phyloP scores from a whole-genome alignment of 2,329 filamentous ascomycete species.

The Cryphonectria naterciae region DNA sequence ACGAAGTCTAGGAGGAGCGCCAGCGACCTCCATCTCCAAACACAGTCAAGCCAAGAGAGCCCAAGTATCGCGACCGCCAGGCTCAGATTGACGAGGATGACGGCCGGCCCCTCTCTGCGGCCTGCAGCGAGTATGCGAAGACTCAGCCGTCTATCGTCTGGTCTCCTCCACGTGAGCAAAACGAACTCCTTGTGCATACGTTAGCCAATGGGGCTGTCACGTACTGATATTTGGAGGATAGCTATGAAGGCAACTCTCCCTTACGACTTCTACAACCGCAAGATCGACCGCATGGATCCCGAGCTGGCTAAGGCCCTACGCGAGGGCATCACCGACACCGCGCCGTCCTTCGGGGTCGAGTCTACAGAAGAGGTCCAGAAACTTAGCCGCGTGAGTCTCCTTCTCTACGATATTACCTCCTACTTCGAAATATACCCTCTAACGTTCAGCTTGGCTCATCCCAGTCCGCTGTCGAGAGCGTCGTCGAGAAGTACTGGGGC shows the following conservation, averaged over 20 bases:
- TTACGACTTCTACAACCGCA: slow-evolving; percentile 31
- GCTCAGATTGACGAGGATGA: slow-evolving; percentile 36
- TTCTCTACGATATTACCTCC: no score
- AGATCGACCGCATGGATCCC: slow-evolving; percentile 41
- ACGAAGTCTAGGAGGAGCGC: slow-evolving; percentile 14
- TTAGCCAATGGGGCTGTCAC: slow-evolving; percentile 26
- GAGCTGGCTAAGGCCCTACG: slow-evolving; percentile 33
- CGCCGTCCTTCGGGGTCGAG: slow-evolving; percentile 23
- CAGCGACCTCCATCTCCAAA: slow-evolving; percentile 27
- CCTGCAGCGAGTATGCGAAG: slow-evolving; percentile 23
- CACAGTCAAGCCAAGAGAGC: slow-evolving; percentile 14
- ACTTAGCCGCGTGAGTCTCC: slow-evolving; percentile 10
- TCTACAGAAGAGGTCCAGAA: slow-evolving; percentile 2
- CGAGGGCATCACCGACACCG: slow-evolving; percentile 29
- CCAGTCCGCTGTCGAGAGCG: slow-evolving; percentile 30
- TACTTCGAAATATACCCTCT: not conserved
- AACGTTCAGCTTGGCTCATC: not conserved
- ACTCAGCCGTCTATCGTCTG: slow-evolving; percentile 25
- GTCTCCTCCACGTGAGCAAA: slow-evolving; percentile 23
- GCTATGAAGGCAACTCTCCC: slow-evolving; percentile 19
- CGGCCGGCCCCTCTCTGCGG: slow-evolving; percentile 26
- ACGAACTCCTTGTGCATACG: not conserved
- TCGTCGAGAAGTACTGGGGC: slow-evolving; percentile 27
- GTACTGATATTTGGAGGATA: slow-evolving; percentile 23
- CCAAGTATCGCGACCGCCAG: slow-evolving; percentile 17